A percentile compares a stretch with the other conserved stretches of the same genome.
phyloP scores from a whole-genome alignment of 2,329 filamentous ascomycete genomes.

The Trichoderma sp. region DNA sequence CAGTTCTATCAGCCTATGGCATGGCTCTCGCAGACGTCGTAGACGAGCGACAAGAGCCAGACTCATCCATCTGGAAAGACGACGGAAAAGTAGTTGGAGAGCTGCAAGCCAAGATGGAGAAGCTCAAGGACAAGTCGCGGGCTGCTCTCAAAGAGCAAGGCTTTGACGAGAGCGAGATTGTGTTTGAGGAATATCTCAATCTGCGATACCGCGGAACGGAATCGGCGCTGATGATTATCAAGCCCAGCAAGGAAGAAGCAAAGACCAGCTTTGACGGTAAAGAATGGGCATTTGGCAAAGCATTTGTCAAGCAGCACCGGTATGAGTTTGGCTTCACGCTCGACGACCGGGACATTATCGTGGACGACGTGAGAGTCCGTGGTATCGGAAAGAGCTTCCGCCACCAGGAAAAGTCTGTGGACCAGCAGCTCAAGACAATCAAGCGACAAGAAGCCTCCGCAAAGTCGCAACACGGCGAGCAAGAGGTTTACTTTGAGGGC shows the following conservation, averaged over 20 bases:
- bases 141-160: slow-evolving; percentile 74
- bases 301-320: slow-evolving; percentile 84
- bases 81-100: slow-evolving; percentile 61
- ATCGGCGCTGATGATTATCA: slow-evolving; percentile 86
- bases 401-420: slow-evolving; percentile 78
- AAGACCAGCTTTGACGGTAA: slow-evolving; percentile 63
- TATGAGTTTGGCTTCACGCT: slow-evolving; percentile 94
- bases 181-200: slow-evolving; percentile 91
- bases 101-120: slow-evolving; percentile 74
- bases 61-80: slow-evolving; percentile 65
- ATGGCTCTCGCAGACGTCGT: slow-evolving; percentile 94
- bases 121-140: slow-evolving; percentile 76
- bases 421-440: slow-evolving; percentile 77
- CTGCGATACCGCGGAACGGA: slow-evolving; percentile 92
- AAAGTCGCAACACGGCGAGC: slow-evolving; percentile 66
- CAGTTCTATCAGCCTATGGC: slow-evolving; percentile 85
- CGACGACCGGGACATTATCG: slow-evolving; percentile 80
- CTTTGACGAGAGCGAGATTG: slow-evolving; percentile 72
- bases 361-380: slow-evolving; percentile 86
- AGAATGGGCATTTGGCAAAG: slow-evolving; percentile 80
- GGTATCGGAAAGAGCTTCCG: slow-evolving; percentile 89
- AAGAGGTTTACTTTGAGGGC: slow-evolving; percentile 82
- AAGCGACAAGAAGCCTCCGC: slow-evolving; percentile 60
- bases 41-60: slow-evolving; percentile 83
- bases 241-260: slow-evolving; percentile 66